Conservation (phyloP, 441 rosid genomes). For the Populus hybrid region DNA sequence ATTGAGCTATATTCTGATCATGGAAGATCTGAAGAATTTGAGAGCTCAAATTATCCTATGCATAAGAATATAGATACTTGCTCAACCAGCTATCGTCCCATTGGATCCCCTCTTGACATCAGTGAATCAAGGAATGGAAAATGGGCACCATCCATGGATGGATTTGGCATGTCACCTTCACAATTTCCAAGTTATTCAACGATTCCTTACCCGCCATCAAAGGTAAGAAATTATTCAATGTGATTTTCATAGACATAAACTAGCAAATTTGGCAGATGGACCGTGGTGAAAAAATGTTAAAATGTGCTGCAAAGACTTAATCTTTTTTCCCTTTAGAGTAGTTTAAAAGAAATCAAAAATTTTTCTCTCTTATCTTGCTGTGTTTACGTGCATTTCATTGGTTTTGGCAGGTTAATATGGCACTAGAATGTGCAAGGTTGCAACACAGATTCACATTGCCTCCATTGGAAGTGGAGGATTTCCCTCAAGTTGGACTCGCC, state of each 20-base stretch:
- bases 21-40: slow-evolving; percentile 40
- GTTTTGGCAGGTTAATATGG: slow-evolving; percentile 61
- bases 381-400: not conserved
- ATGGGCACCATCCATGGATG: slow-evolving; percentile 59
- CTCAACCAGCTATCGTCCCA: slow-evolving; percentile 25
- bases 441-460: slow-evolving; percentile 65
- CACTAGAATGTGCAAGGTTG: slow-evolving; percentile 72
- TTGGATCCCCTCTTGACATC: slow-evolving; percentile 31
- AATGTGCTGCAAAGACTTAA: not conserved
- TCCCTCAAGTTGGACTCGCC: slow-evolving; percentile 37
- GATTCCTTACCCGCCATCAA: slow-evolving; percentile 57
- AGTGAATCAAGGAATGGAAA: slow-evolving; percentile 28
- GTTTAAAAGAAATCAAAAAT: not conserved
- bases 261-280: not conserved
- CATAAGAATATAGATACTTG: slow-evolving; percentile 26
- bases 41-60: slow-evolving; percentile 36
- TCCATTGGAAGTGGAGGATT: slow-evolving; percentile 57
- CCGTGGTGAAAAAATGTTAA: not conserved
- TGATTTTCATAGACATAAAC: not conserved
- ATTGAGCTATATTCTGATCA: slow-evolving; percentile 43
- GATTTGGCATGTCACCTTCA: slow-evolving; percentile 41
- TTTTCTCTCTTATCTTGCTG: not conserved
- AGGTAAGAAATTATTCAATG: slow-evolving; percentile 36
- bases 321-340: not conserved
- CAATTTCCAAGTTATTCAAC: slow-evolving; percentile 40